Evolutionary conservation across 208 protist genomes (phyloP).

Genomic region (Trypanosoma theileri): DNA sequence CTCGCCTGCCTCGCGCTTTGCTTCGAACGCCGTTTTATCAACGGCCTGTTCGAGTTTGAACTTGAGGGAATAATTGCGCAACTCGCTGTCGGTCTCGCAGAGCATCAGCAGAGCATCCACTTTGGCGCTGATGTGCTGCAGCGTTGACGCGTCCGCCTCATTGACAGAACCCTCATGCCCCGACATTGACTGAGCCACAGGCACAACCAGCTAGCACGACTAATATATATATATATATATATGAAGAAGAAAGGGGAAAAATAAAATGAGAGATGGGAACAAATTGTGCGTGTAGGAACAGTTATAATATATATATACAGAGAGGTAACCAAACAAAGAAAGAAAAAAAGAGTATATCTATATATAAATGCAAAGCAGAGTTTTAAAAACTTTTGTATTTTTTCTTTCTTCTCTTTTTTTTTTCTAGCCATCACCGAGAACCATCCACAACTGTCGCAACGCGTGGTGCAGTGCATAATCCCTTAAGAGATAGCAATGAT

Average conservation of each 20-base stretch:
- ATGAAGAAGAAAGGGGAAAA: not conserved
- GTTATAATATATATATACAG: no score
- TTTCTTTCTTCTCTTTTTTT: no score
- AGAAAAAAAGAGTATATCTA: conserved; percentile 6
- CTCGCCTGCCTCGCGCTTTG: conserved; percentile 38
- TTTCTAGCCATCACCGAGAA: not conserved
- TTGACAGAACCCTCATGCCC: conserved; percentile 27
- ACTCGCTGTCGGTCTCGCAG: conserved; percentile 52
- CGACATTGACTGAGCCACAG: conserved; percentile 11
- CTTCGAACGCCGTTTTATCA: conserved; percentile 66
- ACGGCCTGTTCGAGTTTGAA: conserved; percentile 85
- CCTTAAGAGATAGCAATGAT: conserved; percentile 12
- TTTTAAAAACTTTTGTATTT: no score
- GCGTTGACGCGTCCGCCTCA: conserved; percentile 39
- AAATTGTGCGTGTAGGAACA: no score
- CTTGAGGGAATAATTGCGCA: conserved; percentile 61
- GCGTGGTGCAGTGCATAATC: not conserved
- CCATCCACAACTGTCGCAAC: not conserved
- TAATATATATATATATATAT: not conserved
- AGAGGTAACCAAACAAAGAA: not conserved
- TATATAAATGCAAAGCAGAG: not conserved
- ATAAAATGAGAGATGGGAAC: not conserved
- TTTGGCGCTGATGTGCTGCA: conserved; percentile 52
- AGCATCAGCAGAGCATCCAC: conserved; percentile 67
- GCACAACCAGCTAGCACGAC: not conserved